These are phyloP conservation scores for Cercospora berteroae DNA, from an alignment of 2,329 filamentous ascomycete species.

Conservation along the genomic window DNA sequence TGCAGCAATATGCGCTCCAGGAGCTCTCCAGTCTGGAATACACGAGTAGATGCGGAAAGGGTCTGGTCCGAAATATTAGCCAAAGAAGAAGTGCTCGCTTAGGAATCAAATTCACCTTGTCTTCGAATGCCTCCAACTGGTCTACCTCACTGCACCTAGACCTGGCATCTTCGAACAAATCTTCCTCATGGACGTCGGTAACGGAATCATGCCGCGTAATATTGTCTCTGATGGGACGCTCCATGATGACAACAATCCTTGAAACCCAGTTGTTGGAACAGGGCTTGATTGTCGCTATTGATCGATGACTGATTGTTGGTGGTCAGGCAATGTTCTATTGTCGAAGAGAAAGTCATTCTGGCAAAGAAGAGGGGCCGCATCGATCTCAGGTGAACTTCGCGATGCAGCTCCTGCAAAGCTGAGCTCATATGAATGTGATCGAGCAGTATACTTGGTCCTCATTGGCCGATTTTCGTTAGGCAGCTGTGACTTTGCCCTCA, in stretches of 20 bases:
- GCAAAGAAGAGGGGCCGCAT: neutral
- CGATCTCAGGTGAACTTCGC: neutral
- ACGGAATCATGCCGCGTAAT: slow-evolving; percentile 1
- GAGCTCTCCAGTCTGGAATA: neutral
- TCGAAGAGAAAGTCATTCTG: neutral
- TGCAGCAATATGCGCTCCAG: neutral
- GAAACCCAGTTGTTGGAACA: neutral
- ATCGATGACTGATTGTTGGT: neutral
- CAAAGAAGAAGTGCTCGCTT: neutral
- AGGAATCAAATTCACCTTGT: neutral
- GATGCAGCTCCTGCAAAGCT: neutral
- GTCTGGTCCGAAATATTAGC: neutral
- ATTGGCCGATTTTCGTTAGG: neutral
- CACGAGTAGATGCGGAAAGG: neutral
- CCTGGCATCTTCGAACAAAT: neutral
- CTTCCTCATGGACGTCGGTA: neutral
- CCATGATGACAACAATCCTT: neutral
- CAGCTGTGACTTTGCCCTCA: neutral
- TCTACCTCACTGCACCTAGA: neutral
- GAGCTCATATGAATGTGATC: neutral
- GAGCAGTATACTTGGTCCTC: neutral
- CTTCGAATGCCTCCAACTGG: neutral
- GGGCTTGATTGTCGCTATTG: neutral
- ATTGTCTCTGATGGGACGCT: neutral
- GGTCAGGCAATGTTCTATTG: neutral